These are phyloP conservation scores for Cardamine occulta DNA, from an alignment of 345 rosid species.

Conservation along the genomic window DNA sequence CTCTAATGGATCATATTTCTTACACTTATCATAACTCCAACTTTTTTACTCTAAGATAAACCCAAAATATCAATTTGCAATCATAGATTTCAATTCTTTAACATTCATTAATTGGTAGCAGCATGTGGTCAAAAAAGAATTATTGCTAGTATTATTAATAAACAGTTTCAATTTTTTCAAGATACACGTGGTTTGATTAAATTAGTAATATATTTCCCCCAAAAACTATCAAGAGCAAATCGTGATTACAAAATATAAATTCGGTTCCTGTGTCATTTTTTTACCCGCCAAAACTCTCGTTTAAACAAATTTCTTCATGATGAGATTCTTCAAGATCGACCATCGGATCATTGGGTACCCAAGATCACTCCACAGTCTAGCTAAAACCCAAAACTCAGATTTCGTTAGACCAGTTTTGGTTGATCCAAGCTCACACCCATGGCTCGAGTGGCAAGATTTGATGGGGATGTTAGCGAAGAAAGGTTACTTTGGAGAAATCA, in stretches of 20 bases:
- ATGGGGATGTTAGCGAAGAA: constrained; percentile 61
- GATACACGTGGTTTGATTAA: too few species aligned
- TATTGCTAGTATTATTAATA: too few species aligned
- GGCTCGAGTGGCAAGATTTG: constrained; percentile 83
- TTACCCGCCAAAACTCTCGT: constrained; percentile 20
- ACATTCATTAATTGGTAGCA: too few species aligned
- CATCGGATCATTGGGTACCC: constrained; percentile 20
- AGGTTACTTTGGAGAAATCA: constrained; percentile 60
- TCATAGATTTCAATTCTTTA: too few species aligned
- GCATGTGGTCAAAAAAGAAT: too few species aligned
- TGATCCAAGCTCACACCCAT: constrained; percentile 62
- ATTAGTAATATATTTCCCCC: not conserved
- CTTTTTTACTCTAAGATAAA: too few species aligned
- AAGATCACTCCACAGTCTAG: constrained; percentile 36
- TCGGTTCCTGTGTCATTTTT: too few species aligned
- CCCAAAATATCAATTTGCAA: too few species aligned
- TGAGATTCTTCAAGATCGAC: constrained; percentile 41
- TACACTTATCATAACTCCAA: too few species aligned
- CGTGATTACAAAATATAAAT: too few species aligned
- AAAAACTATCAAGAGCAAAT: not conserved
- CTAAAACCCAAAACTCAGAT: constrained; percentile 34
- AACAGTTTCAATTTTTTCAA: too few species aligned
- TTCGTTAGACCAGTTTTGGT: constrained; percentile 33
- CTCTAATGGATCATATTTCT: too few species aligned
- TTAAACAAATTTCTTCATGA: constrained; percentile 34